phyloP scores from a whole-genome alignment of 2,329 filamentous ascomycete genomes.

The Aspergillus sp. region DNA sequence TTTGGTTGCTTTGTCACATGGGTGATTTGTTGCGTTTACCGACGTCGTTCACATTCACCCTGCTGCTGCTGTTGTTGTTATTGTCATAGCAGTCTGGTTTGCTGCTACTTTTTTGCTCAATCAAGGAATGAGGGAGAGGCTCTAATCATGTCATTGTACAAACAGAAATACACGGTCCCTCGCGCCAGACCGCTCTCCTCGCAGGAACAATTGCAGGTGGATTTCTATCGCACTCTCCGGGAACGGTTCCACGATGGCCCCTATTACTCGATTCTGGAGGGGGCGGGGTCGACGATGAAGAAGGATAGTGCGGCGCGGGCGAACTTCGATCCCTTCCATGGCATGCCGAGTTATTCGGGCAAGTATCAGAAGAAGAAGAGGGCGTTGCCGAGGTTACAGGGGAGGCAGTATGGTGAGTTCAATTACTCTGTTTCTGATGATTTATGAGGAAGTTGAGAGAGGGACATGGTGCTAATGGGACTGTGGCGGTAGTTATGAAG shows the following conservation, averaged over 20 bases:
- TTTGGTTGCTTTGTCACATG: neutral
- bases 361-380: slow-evolving; percentile 60
- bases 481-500: slow-evolving; percentile 48
- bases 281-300: slow-evolving; percentile 43
- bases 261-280: slow-evolving; percentile 57
- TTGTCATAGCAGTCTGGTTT: neutral
- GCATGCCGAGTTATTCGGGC: slow-evolving; percentile 62
- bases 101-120: no score
- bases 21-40: no score
- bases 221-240: slow-evolving; percentile 54
- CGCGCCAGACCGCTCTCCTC: slow-evolving; percentile 33
- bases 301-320: slow-evolving; percentile 47
- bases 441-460: neutral
- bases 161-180: slow-evolving; percentile 43
- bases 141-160: neutral
- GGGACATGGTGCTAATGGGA: neutral
- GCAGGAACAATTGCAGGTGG: slow-evolving; percentile 51
- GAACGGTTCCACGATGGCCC: slow-evolving; percentile 61
- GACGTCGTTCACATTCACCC: no score
- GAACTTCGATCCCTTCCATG: slow-evolving; percentile 62
- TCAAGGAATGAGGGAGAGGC: no score
- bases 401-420: slow-evolving; percentile 54
- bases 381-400: slow-evolving; percentile 56
- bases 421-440: no score
- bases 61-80: neutral